Evolutionary conservation across 345 rosid genomes (phyloP), one percentile per base, ranked within the genome.

Genomic region (Dipteronia dyeriana): DNA sequence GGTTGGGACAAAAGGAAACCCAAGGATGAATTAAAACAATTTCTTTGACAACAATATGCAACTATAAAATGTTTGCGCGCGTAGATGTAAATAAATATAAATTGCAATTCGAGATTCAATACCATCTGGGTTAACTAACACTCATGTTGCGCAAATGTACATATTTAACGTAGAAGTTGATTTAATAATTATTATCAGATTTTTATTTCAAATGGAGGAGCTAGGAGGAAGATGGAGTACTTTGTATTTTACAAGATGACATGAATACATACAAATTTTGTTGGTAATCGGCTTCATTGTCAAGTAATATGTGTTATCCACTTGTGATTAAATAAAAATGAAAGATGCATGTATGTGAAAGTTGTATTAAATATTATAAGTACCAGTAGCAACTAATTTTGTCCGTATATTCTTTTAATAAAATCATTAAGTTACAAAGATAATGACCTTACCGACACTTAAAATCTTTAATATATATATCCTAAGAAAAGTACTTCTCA

Each of bases 391-490:
- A 66, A 72, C 85, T 73, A 74, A 2, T 38, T 75, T 81, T 84
- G 85, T 84, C 87, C 53, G 65, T n/a, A 66, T 64, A 61, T 74
- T 29, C 2, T 3, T 76, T 71, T 54, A 17, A 34, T 65, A 71
- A 20, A 34, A 59, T 49, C 22, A 20, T 65, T 66, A 61, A 29
- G 19, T 34, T 60, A 45, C 70, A 41, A 23, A 39, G 79, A 70
- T 26, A 73, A 78, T 66, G 79, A 74, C 84, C 57, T 77, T 81
- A 34, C 80, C 75, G 86, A 83, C 84, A 74, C 54, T 66, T 16
- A 45, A 45, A 43, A 20, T 57, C 39, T 57, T 26, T 31, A 41
- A 5, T 67, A 57, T 14, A 31, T 49, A 74, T 54, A 47, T 23
- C 47, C 10, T 56, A 19, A 56, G 73, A 53, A 74, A 57, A 54